Conservation (phyloP, 75 land plant genomes). For the Cryptomeria japonica region DNA sequence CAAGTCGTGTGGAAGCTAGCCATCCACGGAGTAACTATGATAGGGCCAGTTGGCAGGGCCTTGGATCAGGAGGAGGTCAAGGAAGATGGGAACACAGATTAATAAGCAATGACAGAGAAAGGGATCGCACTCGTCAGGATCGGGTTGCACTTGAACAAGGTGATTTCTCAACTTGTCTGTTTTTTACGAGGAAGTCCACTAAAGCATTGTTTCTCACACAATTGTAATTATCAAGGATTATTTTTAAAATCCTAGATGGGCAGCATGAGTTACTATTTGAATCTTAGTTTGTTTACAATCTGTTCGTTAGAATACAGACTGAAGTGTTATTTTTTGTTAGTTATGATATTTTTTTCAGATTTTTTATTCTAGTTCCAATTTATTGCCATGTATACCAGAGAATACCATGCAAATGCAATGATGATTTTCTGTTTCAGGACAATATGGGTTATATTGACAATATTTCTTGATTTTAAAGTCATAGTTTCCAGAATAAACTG, state of each 20-base stretch:
- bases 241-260: neutral
- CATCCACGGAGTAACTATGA: constrained; percentile 39
- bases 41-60: neutral
- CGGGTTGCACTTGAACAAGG: constrained; percentile 48
- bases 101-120: constrained; percentile 59
- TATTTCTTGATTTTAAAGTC: neutral
- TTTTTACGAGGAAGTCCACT: neutral
- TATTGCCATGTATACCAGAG: neutral
- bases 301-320: neutral
- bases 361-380: neutral
- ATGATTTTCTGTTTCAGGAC: neutral
- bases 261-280: neutral
- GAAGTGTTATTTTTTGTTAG: neutral
- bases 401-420: neutral
- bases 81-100: constrained; percentile 67
- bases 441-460: neutral
- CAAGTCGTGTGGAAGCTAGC: constrained; percentile 32
- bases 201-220: neutral
- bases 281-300: neutral
- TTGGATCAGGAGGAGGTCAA: constrained; percentile 3
- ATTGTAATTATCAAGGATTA: neutral
- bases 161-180: neutral
- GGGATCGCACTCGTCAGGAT: constrained; percentile 52
- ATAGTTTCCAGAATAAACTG: neutral
- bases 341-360: neutral